Evolutionary conservation across 768 basidiomycete genomes (phyloP).

Genomic region (Collybia nuda): DNA sequence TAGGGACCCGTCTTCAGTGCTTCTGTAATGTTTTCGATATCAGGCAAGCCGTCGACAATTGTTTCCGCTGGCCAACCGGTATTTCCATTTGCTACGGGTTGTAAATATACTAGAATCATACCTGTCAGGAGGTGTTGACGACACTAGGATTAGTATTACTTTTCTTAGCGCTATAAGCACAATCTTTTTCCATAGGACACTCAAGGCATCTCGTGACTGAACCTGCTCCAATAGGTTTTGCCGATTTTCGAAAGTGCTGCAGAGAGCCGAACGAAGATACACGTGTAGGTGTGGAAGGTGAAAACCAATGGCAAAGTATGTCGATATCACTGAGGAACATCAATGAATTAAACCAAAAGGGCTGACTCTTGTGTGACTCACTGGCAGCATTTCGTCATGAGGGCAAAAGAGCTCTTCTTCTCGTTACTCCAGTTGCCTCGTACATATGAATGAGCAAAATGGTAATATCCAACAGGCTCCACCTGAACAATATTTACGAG

Average conservation of each 20-base stretch:
- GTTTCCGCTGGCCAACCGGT: slow-evolving; percentile 65
- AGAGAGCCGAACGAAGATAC: slow-evolving; percentile 89
- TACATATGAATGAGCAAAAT: slow-evolving; percentile 90
- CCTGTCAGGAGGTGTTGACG: slow-evolving; percentile 4
- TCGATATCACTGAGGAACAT: slow-evolving; percentile 70
- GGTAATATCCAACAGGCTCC: slow-evolving; percentile 85
- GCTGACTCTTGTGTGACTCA: slow-evolving; percentile 31
- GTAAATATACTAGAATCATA: slow-evolving; percentile 68
- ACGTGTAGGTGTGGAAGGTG: slow-evolving; percentile 59
- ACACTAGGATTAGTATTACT: slow-evolving; percentile 39
- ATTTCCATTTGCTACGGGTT: slow-evolving; percentile 58
- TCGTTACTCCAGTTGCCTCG: slow-evolving; percentile 81
- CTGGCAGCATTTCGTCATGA: slow-evolving; percentile 94
- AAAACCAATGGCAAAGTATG: slow-evolving; percentile 75
- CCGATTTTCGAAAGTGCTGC: slow-evolving; percentile 73
- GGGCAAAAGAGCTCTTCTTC: slow-evolving; percentile 68
- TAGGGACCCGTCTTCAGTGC: slow-evolving; percentile 74
- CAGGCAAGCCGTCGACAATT: slow-evolving; percentile 79
- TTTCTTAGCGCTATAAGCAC: slow-evolving; percentile 87
- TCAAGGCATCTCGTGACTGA: slow-evolving; percentile 72
- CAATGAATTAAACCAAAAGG: neutral
- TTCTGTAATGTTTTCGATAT: slow-evolving; percentile 80
- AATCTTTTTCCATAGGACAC: slow-evolving; percentile 69
- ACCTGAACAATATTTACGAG: slow-evolving; percentile 83
- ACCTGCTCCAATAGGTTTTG: slow-evolving; percentile 71